Evolutionary conservation across 257 asterid species (phyloP), one percentile per base, ranked within the genome.

Genomic region (Capsicum rhomboideum): DNA sequence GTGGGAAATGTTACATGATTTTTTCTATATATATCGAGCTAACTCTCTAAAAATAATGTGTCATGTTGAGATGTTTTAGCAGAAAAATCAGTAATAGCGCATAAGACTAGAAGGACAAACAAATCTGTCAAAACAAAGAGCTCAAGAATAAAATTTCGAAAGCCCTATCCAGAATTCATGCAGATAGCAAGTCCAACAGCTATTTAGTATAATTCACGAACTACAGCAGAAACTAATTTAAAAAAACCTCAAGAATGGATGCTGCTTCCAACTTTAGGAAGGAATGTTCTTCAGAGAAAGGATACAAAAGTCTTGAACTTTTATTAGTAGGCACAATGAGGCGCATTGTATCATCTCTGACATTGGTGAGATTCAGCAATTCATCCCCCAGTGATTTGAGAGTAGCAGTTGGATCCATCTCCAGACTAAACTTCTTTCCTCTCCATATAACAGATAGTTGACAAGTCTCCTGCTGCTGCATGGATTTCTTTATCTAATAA

Each of bases 241-340:
- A 79, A 14, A 80, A 83, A 79, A 95, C 99, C 98, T 94, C 85
- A 80, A 87, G 88, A 80, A 92, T 46, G 31, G 93, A 86, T 16
- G 92, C 86, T 26, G 88, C 83, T 58, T 91, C 92, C 94, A 96
- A 85, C 78, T 86, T 86, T 83, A 91, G 87, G 66, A 55, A 64
- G 9, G 97, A 90, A 83, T 96, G 98, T 74, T 91, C 95, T 69
- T 93, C 91, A 17, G 99, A 91, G 82, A 93, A 96, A 34, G 98
- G 99, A 83, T 92, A 92, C 18, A 94, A 44, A 90, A 93, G 64
- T 85, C 87, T 92, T 9, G 98, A 91, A 85, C 88, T 90, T 88
- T 89, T 94, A 83, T 90, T 89, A 31, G 78, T 46, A 42, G 97
- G 91, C 84, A 94, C 94, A 90, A 96, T 91, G 28, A 96, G 88